Evolutionary conservation across 2,329 filamentous ascomycete species (phyloP).

Genomic region (Zymoseptoria brevis): DNA sequence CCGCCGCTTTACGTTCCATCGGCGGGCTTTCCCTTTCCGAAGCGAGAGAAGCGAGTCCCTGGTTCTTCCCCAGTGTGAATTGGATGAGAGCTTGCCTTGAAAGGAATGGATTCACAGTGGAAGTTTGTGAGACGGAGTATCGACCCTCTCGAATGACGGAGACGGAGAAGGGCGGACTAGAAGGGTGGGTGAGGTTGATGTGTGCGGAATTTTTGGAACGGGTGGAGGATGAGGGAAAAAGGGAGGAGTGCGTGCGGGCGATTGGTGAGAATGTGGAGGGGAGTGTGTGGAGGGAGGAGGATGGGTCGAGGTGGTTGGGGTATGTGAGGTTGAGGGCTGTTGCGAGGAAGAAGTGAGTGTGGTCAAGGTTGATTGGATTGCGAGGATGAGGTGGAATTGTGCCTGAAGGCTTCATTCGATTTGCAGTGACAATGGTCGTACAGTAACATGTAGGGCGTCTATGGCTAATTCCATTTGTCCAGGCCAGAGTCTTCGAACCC

Average conservation of each 20-base stretch:
- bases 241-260: slow-evolving; percentile 48
- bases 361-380: no score
- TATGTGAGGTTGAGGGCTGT: slow-evolving; percentile 41
- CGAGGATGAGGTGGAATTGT: neutral
- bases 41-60: slow-evolving; percentile 49
- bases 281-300: slow-evolving; percentile 48
- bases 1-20: slow-evolving; percentile 47
- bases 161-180: slow-evolving; percentile 41
- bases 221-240: slow-evolving; percentile 37
- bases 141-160: slow-evolving; percentile 49
- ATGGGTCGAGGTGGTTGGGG: slow-evolving; percentile 45
- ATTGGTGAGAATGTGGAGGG: slow-evolving; percentile 48
- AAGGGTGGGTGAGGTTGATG: slow-evolving; percentile 60
- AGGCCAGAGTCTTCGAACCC: neutral
- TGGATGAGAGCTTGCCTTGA: slow-evolving; percentile 44
- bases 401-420: neutral
- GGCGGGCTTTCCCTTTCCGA: slow-evolving; percentile 17
- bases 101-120: slow-evolving; percentile 36
- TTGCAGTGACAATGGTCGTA: neutral
- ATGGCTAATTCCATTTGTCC: neutral
- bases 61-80: slow-evolving; percentile 62
- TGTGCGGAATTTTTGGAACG: slow-evolving; percentile 49
- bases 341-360: slow-evolving; percentile 26
- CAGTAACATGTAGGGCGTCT: neutral
- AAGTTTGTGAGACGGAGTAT: slow-evolving; percentile 53